phyloP scores from a whole-genome alignment of 495 filamentous ascomycete species.

The Cladorrhinum samala region DNA sequence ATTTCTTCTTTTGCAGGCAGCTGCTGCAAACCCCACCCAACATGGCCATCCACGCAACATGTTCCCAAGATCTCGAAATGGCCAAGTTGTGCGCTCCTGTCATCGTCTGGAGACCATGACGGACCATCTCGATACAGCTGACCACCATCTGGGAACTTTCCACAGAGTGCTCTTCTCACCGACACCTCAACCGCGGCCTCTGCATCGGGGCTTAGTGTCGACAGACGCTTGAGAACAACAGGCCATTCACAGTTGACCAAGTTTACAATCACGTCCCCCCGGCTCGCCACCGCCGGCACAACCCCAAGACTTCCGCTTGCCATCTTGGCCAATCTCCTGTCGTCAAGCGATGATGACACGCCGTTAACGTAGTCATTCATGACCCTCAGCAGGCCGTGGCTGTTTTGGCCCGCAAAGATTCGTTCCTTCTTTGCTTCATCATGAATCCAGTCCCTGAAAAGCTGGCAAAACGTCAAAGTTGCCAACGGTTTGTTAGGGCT shows the following conservation, averaged over 20 bases:
- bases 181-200: not conserved
- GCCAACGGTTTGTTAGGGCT: not conserved
- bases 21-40: not conserved
- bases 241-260: not conserved
- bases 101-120: not conserved
- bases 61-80: not conserved
- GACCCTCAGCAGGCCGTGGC: not conserved
- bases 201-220: not conserved
- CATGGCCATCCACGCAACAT: not conserved
- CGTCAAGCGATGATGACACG: not conserved
- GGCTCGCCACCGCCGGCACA: not conserved
- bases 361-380: not conserved
- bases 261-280: not conserved
- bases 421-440: not conserved
- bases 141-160: not conserved
- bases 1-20: not conserved
- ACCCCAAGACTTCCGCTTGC: not conserved
- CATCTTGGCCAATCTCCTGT: not conserved
- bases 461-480: not conserved
- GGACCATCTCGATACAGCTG: not conserved
- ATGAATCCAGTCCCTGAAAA: not conserved
- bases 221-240: not conserved
- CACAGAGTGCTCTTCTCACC: not conserved
- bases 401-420: not conserved
- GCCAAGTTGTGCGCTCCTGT: not conserved